phyloP scores from a whole-genome alignment of 2,329 filamentous ascomycete genomes.

The Stagonosporopsis chrysanthemi region DNA sequence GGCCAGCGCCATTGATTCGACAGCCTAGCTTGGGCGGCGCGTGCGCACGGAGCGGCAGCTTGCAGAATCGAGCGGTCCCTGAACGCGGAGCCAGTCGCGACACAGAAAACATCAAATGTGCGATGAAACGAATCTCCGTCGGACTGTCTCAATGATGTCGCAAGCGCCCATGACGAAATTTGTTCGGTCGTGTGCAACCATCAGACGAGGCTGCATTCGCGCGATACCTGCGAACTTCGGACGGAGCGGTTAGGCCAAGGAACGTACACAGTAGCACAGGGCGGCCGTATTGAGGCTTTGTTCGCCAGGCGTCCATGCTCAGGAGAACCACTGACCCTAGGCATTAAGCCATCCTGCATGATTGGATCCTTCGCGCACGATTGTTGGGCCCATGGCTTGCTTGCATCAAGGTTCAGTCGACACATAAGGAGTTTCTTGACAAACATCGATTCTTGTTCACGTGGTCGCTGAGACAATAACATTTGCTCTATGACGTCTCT shows the following conservation, averaged over 20 bases:
- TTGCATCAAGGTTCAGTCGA: constrained; percentile 1
- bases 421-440: constrained; percentile 13
- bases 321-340: constrained; percentile 28
- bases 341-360: constrained; percentile 19
- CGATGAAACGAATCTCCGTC: constrained; percentile 39
- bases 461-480: constrained; percentile 13
- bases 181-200: constrained; percentile 5
- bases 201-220: constrained; percentile 7
- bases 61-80: constrained; percentile 32
- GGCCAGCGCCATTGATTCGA: constrained; percentile 42
- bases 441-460: neutral
- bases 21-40: constrained; percentile 30
- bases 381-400: constrained; percentile 16
- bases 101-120: constrained; percentile 28
- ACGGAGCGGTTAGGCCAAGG: constrained; percentile 17
- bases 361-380: constrained; percentile 12
- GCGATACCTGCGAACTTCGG: neutral
- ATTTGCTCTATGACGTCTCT: constrained; percentile 11
- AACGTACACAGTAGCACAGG: constrained; percentile 13
- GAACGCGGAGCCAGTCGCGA: constrained; percentile 34
- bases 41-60: constrained; percentile 41
- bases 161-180: constrained; percentile 32
- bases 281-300: constrained; percentile 27
- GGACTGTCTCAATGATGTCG: constrained; percentile 36
- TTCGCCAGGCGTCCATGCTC: constrained; percentile 34